These are phyloP conservation scores for Scedosporium dehoogii DNA, from an alignment of 2,329 filamentous ascomycete species.

Conservation along the genomic window DNA sequence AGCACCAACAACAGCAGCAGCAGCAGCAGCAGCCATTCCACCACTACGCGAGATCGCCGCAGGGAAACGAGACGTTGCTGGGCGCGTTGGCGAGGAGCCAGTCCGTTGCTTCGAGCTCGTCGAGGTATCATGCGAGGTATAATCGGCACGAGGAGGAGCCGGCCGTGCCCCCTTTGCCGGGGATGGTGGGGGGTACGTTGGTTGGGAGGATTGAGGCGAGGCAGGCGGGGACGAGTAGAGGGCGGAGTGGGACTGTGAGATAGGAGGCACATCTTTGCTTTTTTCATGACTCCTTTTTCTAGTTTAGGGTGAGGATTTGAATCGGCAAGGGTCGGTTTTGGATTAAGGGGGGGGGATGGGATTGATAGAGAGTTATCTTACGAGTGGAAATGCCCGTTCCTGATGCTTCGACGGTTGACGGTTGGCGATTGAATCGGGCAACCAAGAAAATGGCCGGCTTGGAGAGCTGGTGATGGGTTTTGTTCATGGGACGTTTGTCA, in stretches of 20 bases:
- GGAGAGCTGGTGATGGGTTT: not conserved
- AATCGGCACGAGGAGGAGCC: not conserved
- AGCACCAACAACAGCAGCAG: not conserved
- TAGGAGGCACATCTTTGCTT: not conserved
- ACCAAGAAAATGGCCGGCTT: not conserved
- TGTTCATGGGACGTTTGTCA: no score
- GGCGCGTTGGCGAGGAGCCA: constrained; percentile 3
- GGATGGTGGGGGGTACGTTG: not conserved
- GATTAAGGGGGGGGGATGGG: not conserved
- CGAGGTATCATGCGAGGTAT: not conserved
- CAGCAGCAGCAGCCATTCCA: not conserved
- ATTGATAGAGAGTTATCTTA: not conserved
- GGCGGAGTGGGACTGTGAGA: constrained; percentile 4
- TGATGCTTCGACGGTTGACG: no score
- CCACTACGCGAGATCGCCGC: not conserved
- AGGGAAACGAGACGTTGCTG: constrained; percentile 1
- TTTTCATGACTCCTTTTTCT: constrained; percentile 6
- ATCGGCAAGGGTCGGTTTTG: not conserved
- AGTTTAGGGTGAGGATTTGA: not conserved
- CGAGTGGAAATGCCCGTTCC: no score
- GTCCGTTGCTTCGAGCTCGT: constrained; percentile 1
- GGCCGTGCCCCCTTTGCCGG: constrained; percentile 3
- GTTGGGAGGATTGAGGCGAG: not conserved
- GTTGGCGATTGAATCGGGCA: no score
- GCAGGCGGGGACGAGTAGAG: not conserved